Base-by-base conservation (phyloP, 306 rosid genomes). In the Oemleria cerasiformis region DNA sequence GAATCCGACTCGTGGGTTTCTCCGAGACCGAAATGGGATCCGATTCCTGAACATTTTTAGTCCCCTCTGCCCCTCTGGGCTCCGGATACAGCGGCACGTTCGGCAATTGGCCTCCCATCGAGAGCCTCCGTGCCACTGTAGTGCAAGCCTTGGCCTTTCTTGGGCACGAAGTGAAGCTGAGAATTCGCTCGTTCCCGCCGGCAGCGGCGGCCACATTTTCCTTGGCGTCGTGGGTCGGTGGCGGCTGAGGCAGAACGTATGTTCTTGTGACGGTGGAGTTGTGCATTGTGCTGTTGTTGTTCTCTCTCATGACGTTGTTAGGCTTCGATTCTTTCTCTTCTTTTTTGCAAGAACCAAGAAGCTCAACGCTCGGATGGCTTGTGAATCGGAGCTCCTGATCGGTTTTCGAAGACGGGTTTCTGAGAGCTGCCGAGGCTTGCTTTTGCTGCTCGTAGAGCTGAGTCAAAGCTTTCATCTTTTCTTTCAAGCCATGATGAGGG, bases 401-500 rank as follows among this genome's bases (percentile, higher is more conserved):
- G n/a, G 50, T 54, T 55, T 34, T 79, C 15, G 59, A 59, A 25
- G 84, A 75, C 4, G 77, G 56, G 77, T 77, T 93, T 76, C 70
- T 83, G 75, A 91, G 83, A 73, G 91, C 77, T 9, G 73, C 77
- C 4, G 95, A 87, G 49, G 92, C 91, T 77, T 80, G 95, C 77
- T 89, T 91, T 63, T 94, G 99, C 66, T 90, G 96, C 80, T 94
- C 99, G 71, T 94, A 91, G 25, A 91, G 77, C 7, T 86, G 86
- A 7, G 96, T 94, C 34, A 94, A 77, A 7, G 96, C 91, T 70
- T 80, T 87, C 84, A 94, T 87, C 83, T 94, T 91, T 81, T 94
- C 97, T 74, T 91, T 94, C 68, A 91, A 83, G 8, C 96, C 91
- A 76, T 91, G 95, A 78, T 94, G 99, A 1, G 95, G 96, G 68